Evolutionary conservation across 2,329 filamentous ascomycete genomes (phyloP).

Genomic region (Venturia pyrina): DNA sequence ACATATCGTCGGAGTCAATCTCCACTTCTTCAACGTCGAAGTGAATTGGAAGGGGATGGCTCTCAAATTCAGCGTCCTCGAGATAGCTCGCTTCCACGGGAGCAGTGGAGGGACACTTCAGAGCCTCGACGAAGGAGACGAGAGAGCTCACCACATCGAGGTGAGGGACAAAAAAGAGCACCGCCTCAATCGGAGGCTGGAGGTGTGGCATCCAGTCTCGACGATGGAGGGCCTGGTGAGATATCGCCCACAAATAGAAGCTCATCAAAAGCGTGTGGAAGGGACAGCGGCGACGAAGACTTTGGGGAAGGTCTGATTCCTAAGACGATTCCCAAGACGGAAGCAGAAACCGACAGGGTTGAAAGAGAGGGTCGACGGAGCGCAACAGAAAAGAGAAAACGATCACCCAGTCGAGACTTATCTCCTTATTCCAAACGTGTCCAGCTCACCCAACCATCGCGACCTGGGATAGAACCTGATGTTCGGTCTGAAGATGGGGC

Average conservation of each 20-base stretch:
- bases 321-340: neutral
- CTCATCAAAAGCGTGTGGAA: neutral
- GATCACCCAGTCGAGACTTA: neutral
- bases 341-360: no score
- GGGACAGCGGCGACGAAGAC: neutral
- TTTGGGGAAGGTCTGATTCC: neutral
- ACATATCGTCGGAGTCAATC: neutral
- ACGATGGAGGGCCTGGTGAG: neutral
- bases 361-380: neutral
- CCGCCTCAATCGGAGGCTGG: neutral
- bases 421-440: neutral
- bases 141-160: neutral
- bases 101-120: neutral
- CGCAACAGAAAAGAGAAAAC: neutral
- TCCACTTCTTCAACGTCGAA: neutral
- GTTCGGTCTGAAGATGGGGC: neutral
- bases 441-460: neutral
- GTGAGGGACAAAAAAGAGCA: neutral
- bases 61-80: no score
- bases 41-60: neutral
- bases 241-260: neutral
- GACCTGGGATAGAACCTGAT: neutral
- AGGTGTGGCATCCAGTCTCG: neutral
- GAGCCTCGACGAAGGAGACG: neutral
- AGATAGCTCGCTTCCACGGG: neutral